A percentile compares a stretch with the other conserved stretches of the same genome.
Conservation (phyloP, 2,329 filamentous ascomycete genomes). For the Aspergillus terreus region DNA sequence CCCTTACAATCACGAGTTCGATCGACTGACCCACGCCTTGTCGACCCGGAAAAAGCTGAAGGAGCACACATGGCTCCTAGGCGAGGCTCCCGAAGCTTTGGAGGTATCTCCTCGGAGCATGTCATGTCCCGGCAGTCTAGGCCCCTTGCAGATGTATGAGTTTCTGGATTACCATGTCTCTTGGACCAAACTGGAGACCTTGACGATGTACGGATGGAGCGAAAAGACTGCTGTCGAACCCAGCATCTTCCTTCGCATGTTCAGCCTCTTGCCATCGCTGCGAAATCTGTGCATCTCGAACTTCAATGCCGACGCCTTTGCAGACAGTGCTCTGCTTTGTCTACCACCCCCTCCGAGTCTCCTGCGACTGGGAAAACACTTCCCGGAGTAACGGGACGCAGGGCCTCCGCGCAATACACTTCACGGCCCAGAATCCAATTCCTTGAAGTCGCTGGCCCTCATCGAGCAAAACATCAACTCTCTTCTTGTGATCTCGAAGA, state of each 20-base stretch:
- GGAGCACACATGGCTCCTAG: conserved; percentile 56
- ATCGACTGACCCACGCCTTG: conserved; percentile 53
- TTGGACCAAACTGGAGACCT: conserved; percentile 51
- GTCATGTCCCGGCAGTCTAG: conserved; percentile 42
- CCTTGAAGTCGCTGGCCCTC: conserved; percentile 47
- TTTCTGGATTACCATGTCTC: conserved; percentile 53
- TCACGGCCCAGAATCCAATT: conserved; percentile 44
- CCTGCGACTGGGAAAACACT: conserved; percentile 54
- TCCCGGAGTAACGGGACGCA: conserved; percentile 51
- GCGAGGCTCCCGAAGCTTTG: conserved; percentile 39
- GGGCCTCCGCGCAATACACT: conserved; percentile 52
- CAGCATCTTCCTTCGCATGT: conserved; percentile 52
- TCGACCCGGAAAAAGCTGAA: conserved; percentile 53
- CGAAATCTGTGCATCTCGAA: conserved; percentile 53
- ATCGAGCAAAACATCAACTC: conserved; percentile 53
- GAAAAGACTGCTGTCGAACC: conserved; percentile 47
- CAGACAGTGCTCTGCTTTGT: conserved; percentile 52
- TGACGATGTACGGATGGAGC: conserved; percentile 49
- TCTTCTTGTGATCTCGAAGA: conserved; percentile 49
- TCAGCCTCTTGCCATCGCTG: conserved; percentile 51
- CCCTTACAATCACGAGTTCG: conserved; percentile 52
- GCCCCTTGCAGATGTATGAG: conserved; percentile 47
- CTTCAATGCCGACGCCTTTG: conserved; percentile 53
- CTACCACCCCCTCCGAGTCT: conserved; percentile 50
- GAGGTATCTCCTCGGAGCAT: conserved; percentile 35